phyloP scores from a whole-genome alignment of 106 monocot genomes.

The Narthecium ossifragum region DNA sequence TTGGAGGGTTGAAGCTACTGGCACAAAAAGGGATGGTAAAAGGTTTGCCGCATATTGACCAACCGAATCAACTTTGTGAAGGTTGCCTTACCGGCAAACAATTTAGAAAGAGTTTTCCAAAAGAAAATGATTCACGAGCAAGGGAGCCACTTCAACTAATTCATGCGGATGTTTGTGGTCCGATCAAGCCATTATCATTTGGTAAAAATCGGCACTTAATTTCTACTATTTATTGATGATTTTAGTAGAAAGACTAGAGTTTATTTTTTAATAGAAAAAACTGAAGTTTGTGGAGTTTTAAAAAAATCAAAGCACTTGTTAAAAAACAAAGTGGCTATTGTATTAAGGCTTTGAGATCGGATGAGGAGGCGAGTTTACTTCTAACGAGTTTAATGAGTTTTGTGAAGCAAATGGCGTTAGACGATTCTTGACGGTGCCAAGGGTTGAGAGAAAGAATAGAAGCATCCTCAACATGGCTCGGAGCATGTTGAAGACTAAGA shows the following conservation, averaged over 20 bases:
- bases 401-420: neutral
- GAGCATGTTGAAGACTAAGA: conserved; percentile 5
- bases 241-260: conserved; percentile 3
- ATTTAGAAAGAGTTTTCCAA: neutral
- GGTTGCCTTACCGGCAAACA: neutral
- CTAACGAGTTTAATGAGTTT: neutral
- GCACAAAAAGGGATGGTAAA: neutral
- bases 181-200: neutral
- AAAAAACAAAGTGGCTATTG: conserved; percentile 1
- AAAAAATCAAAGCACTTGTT: neutral
- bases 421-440: neutral
- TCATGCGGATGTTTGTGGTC: conserved; percentile 6
- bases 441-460: neutral
- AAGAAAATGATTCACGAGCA: neutral
- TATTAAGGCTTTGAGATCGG: neutral
- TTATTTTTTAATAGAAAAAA: conserved; percentile 1
- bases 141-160: neutral
- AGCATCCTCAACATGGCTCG: neutral
- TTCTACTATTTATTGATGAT: conserved; percentile 8
- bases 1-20: neutral
- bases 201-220: neutral
- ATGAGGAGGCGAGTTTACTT: conserved; percentile 1
- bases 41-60: neutral
- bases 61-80: neutral
- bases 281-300: neutral